A percentile compares a stretch with the other conserved stretches of the same genome.
Conservation (phyloP, 305 asterid species). For the Rubia balearica region DNA sequence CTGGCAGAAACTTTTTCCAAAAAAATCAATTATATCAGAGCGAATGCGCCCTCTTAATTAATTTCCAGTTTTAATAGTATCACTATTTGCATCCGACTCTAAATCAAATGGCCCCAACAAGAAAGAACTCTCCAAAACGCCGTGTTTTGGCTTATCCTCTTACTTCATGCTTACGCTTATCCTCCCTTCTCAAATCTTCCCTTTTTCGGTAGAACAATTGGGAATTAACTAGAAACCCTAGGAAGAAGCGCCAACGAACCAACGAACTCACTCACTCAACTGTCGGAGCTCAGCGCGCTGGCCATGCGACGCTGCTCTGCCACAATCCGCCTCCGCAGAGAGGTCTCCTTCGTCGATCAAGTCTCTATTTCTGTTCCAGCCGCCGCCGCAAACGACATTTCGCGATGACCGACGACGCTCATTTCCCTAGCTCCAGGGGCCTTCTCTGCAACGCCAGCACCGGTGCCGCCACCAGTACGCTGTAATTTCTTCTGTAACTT, state of each 20-base stretch:
- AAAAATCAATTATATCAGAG: no score
- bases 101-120: no score
- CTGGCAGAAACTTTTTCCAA: no score
- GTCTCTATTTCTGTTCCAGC: slow-evolving; percentile 9
- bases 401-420: slow-evolving; percentile 28
- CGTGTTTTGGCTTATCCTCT: no score
- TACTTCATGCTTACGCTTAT: no score
- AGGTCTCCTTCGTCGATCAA: slow-evolving; percentile 2
- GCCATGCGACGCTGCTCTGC: slow-evolving; percentile 64
- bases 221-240: slow-evolving; percentile 16
- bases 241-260: not conserved
- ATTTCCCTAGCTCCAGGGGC: slow-evolving; percentile 48
- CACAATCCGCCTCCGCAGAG: slow-evolving; percentile 42
- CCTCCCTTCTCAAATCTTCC: no score
- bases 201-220: not conserved
- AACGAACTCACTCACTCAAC: slow-evolving; percentile 13
- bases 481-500: not conserved
- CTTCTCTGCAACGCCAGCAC: slow-evolving; percentile 78
- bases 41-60: no score
- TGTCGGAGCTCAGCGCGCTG: slow-evolving; percentile 10
- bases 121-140: no score
- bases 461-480: slow-evolving; percentile 78
- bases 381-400: not conserved
- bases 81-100: no score
- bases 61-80: no score